phyloP scores from a whole-genome alignment of 352 stramenopile species.

The Globisporangium barbulae region DNA sequence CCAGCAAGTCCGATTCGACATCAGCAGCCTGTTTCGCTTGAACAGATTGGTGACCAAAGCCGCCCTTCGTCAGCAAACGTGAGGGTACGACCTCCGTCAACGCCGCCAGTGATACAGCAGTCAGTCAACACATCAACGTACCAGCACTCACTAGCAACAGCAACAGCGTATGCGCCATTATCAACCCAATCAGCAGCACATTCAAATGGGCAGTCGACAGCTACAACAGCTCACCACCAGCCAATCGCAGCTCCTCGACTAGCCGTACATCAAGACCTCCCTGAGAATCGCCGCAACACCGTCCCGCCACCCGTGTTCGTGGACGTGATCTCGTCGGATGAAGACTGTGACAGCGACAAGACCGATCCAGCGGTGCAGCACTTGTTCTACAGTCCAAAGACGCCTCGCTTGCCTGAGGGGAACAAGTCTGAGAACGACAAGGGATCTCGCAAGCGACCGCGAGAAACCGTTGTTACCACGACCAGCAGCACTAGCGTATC shows the following conservation, averaged over 20 bases:
- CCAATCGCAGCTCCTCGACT: neutral
- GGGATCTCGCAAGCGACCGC: slow-evolving; percentile 31
- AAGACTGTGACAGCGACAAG: slow-evolving; percentile 55
- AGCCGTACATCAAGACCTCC: neutral
- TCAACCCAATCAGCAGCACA: neutral
- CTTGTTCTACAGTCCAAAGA: slow-evolving; percentile 79
- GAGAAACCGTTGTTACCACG: slow-evolving; percentile 15
- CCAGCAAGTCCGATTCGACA: slow-evolving; percentile 3
- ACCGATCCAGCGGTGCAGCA: slow-evolving; percentile 75
- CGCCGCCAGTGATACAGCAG: neutral
- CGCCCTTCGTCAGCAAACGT: neutral
- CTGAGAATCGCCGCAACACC: slow-evolving; percentile 3
- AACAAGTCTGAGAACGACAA: neutral
- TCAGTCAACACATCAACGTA: neutral
- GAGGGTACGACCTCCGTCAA: neutral
- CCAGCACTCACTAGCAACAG: neutral
- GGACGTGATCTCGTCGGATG: slow-evolving; percentile 53
- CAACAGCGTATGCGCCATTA: neutral
- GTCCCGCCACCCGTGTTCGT: slow-evolving; percentile 41
- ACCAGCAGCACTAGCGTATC: neutral
- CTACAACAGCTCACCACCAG: neutral
- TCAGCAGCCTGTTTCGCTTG: neutral
- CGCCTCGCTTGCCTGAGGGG: slow-evolving; percentile 24
- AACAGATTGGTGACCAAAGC: neutral
- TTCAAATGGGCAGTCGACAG: neutral